These are phyloP conservation scores for Botrytis pseudocinerea DNA, from an alignment of 2,329 filamentous ascomycete genomes.

Conservation along the genomic window DNA sequence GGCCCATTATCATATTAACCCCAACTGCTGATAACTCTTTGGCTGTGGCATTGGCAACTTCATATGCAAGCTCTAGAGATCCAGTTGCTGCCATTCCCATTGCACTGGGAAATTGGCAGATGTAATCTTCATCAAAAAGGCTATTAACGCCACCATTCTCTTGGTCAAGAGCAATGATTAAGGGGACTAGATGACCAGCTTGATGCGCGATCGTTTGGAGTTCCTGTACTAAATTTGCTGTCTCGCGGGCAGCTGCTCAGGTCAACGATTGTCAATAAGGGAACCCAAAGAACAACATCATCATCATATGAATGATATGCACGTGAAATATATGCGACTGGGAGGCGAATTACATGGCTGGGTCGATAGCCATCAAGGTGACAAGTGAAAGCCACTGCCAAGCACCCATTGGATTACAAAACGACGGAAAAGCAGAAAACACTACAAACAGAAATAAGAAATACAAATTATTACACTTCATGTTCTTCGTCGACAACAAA, in stretches of 20 bases:
- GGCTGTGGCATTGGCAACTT: conserved; percentile 89
- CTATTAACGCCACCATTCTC: conserved; percentile 98
- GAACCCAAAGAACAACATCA: neutral
- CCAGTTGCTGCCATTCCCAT: conserved; percentile 97
- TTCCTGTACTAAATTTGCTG: conserved; percentile 83
- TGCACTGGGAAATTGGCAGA: conserved; percentile 93
- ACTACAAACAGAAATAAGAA: conserved; percentile 4
- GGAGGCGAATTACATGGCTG: conserved; percentile 1
- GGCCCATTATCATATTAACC: conserved; percentile 93
- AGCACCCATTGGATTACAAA: neutral
- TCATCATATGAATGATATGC: conserved; percentile 1
- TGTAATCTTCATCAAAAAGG: conserved; percentile 91
- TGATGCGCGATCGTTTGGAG: conserved; percentile 89
- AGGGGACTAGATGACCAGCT: conserved; percentile 83
- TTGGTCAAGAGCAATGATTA: conserved; percentile 90
- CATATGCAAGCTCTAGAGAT: conserved; percentile 79
- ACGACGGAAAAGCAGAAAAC: conserved; percentile 21
- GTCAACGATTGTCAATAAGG: conserved; percentile 29
- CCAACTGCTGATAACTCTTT: conserved; percentile 90
- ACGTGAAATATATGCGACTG: conserved; percentile 14
- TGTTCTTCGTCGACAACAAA: conserved; percentile 78
- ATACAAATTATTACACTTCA: conserved; percentile 62
- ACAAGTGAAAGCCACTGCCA: neutral
- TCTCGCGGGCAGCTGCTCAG: conserved; percentile 78
- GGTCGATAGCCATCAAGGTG: neutral